phyloP scores from a whole-genome alignment of 148 eudicot species.

The Amaranthus palmeri region DNA sequence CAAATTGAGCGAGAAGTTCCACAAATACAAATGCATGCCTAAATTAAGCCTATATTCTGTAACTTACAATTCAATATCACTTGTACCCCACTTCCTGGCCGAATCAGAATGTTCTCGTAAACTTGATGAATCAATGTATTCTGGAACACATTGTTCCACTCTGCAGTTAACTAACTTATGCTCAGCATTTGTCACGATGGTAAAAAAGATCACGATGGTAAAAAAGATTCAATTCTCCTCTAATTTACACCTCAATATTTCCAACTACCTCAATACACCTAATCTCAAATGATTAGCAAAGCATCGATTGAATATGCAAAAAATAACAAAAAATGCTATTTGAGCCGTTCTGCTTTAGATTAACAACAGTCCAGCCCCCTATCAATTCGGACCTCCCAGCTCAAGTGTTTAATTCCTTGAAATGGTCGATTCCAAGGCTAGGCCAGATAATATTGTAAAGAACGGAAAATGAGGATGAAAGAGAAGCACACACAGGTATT shows the following conservation, averaged over 20 bases:
- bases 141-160: too few relatives aligned
- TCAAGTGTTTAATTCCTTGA: not conserved
- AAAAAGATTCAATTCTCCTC: not conserved
- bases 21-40: constrained; percentile 7
- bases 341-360: not conserved
- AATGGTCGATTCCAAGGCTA: not conserved
- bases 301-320: too few relatives aligned
- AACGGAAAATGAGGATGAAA: not conserved
- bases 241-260: not conserved
- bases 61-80: not conserved
- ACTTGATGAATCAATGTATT: not conserved
- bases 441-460: constrained; percentile 1
- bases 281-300: too few relatives aligned
- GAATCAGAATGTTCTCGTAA: not conserved
- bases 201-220: not conserved
- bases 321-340: not conserved
- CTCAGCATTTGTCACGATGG: not conserved
- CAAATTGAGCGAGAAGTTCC: not conserved
- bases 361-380: not conserved
- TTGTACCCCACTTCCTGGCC: not conserved
- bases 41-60: not conserved
- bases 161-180: not conserved
- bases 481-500: constrained; percentile 1
- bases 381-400: not conserved
- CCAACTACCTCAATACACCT: too few relatives aligned